Evolutionary conservation across 1,139 yeast genomes (phyloP).

Genomic region (Taphrina deformans): DNA sequence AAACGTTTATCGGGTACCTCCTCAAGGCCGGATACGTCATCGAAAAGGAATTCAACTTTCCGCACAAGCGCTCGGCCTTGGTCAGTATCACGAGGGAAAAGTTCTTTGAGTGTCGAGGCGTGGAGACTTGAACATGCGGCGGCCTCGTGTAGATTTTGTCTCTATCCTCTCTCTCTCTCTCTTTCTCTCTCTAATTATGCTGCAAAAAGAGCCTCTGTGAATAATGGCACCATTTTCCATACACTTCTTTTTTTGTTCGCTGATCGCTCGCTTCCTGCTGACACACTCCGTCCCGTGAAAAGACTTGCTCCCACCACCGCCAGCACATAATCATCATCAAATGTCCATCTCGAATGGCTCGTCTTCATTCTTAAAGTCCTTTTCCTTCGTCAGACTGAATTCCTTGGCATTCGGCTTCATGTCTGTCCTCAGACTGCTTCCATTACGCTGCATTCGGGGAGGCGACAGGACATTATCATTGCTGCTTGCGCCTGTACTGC

Average conservation of each 20-base stretch:
- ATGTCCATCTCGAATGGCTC: slow-evolving; percentile 34
- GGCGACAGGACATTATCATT: slow-evolving; percentile 6
- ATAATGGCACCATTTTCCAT: neutral
- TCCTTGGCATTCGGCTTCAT: slow-evolving; percentile 27
- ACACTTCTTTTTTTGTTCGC: neutral
- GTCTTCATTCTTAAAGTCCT: slow-evolving; percentile 15
- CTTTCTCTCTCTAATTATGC: neutral
- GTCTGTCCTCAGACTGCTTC: slow-evolving; percentile 13
- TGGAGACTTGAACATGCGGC: slow-evolving; percentile 21
- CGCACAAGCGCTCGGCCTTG: slow-evolving; percentile 42
- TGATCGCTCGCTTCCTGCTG: neutral
- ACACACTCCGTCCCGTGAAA: no score
- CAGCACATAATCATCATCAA: no score
- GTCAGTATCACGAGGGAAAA: slow-evolving; percentile 39
- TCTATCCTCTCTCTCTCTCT: neutral
- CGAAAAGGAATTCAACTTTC: slow-evolving; percentile 40
- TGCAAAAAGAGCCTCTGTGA: neutral
- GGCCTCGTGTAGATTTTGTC: neutral
- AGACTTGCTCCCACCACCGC: no score
- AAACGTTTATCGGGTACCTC: slow-evolving; percentile 39
- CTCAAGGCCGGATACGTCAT: slow-evolving; percentile 36
- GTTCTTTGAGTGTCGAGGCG: slow-evolving; percentile 36
- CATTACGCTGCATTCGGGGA: neutral
- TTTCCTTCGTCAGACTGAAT: slow-evolving; percentile 11
- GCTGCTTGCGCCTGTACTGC: neutral